Percentiles rank a stretch among this genome's conserved stretches.
phyloP scores from a whole-genome alignment of 257 asterid genomes.

The Ballota nigra region DNA sequence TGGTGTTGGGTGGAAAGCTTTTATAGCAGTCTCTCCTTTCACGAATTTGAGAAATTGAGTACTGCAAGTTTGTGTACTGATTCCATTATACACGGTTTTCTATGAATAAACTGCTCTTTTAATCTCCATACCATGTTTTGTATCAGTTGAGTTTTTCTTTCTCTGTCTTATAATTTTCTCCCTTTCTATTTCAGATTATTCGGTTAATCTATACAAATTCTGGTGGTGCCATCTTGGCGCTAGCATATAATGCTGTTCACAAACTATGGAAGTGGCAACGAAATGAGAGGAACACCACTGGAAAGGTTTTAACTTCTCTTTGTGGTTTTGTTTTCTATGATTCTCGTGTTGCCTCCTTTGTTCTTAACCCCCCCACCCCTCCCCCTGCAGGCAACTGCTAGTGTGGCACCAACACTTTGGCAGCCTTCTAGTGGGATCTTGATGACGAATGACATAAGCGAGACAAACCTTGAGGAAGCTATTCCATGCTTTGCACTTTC shows the following conservation, averaged over 20 bases:
- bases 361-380: not conserved
- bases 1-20: not conserved
- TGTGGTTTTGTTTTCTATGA: not conserved
- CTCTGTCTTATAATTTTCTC: not conserved
- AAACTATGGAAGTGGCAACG: slow-evolving; percentile 75
- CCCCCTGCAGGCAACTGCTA: slow-evolving; percentile 46
- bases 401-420: slow-evolving; percentile 56
- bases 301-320: slow-evolving; percentile 38
- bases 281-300: slow-evolving; percentile 41
- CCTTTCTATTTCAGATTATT: slow-evolving; percentile 43
- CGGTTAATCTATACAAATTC: slow-evolving; percentile 60
- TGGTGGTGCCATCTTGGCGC: slow-evolving; percentile 59
- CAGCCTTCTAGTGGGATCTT: slow-evolving; percentile 59
- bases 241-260: slow-evolving; percentile 62
- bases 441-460: slow-evolving; percentile 65
- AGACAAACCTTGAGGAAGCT: slow-evolving; percentile 58
- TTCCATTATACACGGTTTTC: no score
- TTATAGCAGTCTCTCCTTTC: not conserved
- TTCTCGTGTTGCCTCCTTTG: not conserved
- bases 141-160: not conserved
- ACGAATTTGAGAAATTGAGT: not conserved
- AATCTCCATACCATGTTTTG: not conserved
- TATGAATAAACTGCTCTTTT: not conserved
- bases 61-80: not conserved
- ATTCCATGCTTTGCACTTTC: slow-evolving; percentile 74